A percentile compares a stretch with the other conserved stretches of the same genome.
These are phyloP conservation scores for Trametes villosa DNA, from an alignment of 768 basidiomycete genomes.

Conservation along the genomic window DNA sequence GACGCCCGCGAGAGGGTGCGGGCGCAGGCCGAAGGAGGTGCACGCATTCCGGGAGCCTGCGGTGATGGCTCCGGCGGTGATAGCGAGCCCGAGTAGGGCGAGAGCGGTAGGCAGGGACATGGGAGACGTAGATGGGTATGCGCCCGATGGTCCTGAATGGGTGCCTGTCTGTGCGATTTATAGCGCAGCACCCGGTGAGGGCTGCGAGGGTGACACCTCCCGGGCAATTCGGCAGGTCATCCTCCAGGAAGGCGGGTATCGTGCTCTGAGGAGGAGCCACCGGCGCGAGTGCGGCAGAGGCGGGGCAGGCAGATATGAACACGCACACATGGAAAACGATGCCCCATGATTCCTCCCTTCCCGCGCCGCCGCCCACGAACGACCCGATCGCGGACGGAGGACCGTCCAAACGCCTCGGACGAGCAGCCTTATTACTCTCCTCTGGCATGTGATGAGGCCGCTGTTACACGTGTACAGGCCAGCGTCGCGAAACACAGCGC, in stretches of 20 bases:
- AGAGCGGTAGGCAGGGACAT: background rate
- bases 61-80: background rate
- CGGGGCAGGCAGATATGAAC: background rate
- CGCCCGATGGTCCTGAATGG: background rate
- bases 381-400: background rate
- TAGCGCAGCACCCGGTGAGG: background rate
- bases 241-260: background rate
- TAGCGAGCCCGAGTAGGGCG: conserved; percentile 1
- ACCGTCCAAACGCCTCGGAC: background rate
- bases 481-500: background rate
- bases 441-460: background rate
- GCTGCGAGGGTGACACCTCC: background rate
- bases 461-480: background rate
- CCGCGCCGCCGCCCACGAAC: background rate
- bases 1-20: conserved; percentile 1
- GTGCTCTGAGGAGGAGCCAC: background rate
- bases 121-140: background rate
- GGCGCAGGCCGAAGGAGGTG: conserved; percentile 7
- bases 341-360: conserved; percentile 5
- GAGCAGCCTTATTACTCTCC: background rate
- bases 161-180: background rate
- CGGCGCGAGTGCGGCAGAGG: conserved; percentile 6
- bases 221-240: background rate
- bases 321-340: background rate
- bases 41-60: conserved; percentile 3